Base-by-base conservation (phyloP, 2,329 filamentous ascomycete species). In the Zymoseptoria crescenta region DNA sequence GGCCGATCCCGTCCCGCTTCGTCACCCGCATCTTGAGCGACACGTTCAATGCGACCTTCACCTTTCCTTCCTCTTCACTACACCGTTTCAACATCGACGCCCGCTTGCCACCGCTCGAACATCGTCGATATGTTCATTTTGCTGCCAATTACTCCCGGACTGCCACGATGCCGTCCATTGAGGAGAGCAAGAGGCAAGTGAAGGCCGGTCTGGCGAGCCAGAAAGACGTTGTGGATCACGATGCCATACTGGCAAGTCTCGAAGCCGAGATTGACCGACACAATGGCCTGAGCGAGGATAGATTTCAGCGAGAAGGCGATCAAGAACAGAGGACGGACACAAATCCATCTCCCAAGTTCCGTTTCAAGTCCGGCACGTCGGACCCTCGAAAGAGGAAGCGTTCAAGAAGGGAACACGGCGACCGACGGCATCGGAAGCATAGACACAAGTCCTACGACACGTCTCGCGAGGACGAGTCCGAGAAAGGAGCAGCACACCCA, bases 261-360 rank as follows among this genome's bases (percentile, higher is more conserved):
- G 67, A 71, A 57, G 65, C 68, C 51, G 70, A 72, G 61, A 72
- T 72, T 52, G 70, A 72, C 55, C 64, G 62, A 35, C 69, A 72
- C 56, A 72, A 67, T 63, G 56, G 54, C 29, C 61, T 52, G 35
- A 58, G 53, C 20, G 51, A 57, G 52, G 50, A 19, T 19, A 51
- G 28, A 13, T 55, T 28, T 21, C 56, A 28, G 1, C 8, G 4
- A 19, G 35, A 16, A 45, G 49, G 35, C 35, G 41, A 16, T 28
- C 45, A 55, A n/a, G 52, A 50, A 29, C 54, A 29, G 51, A 55
- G 19, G 48, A 41, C 3, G 20, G 24, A 49, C 49, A 52, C 56
- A 24, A 28, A 41, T 53, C 52, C 58, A 27, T 58, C 66, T 24
- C 56, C 57, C 50, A 67, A 60, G 20, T 71, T 72, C 51, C 68